Evolutionary conservation across 2,329 filamentous ascomycete genomes (phyloP).

Genomic region (Colletotrichum salicis): DNA sequence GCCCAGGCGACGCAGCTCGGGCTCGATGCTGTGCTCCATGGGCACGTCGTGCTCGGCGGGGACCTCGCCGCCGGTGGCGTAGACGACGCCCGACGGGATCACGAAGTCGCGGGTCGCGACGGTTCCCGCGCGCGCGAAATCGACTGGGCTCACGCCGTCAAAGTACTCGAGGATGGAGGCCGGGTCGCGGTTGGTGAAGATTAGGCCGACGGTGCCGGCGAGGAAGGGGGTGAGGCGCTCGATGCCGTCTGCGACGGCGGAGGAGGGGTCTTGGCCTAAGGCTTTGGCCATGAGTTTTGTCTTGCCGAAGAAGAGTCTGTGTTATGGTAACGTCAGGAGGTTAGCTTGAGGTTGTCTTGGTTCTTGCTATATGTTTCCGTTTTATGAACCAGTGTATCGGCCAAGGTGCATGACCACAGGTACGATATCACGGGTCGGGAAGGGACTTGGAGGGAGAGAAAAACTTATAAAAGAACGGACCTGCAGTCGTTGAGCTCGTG

Average conservation of each 20-base stretch:
- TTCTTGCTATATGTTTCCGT: not conserved
- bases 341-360: not conserved
- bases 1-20: conserved; percentile 86
- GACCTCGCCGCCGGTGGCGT: conserved; percentile 83
- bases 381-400: not conserved
- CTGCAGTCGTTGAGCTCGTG: conserved; percentile 85
- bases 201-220: conserved; percentile 84
- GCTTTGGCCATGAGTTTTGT: conserved; percentile 99
- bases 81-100: conserved; percentile 85
- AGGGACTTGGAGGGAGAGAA: not conserved
- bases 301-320: conserved; percentile 96
- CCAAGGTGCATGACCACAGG: not conserved
- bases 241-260: conserved; percentile 83
- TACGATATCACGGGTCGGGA: not conserved
- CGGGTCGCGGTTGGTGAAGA: conserved; percentile 85
- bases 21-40: conserved; percentile 88
- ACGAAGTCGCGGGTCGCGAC: conserved; percentile 78
- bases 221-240: conserved; percentile 76
- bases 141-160: conserved; percentile 75
- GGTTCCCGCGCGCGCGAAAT: conserved; percentile 91
- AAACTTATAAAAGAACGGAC: conserved; percentile 57
- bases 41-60: conserved; percentile 84
- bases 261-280: conserved; percentile 80
- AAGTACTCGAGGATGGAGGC: conserved; percentile 78
- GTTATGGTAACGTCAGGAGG: not conserved